Evolutionary conservation across 257 asterid species (phyloP), one percentile per base, ranked within the genome.

Genomic region (Leonotis leonurus): DNA sequence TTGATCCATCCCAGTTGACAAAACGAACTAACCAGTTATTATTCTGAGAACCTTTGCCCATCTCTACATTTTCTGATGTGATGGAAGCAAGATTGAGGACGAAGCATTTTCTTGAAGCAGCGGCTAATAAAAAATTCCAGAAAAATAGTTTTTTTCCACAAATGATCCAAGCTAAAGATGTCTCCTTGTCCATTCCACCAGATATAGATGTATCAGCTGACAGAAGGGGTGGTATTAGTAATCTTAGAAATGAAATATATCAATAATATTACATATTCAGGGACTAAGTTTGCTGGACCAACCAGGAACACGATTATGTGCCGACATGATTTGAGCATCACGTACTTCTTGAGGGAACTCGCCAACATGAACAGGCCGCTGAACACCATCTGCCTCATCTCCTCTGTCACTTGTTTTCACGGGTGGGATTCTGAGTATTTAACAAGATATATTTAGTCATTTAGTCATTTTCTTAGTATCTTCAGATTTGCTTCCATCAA

Each of bases 281-380:
- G 21, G 18, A 13, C 14, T 26, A 35, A 17, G 45, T 43, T 73
- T 60, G 41, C 39, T 9, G 41, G 51, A 84, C 95, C 39, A 70
- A 88, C 98, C 96, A 74, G 82, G 79, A 75, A 62, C 76, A 48
- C 50, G 83, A 36, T 78, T 85, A 70, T 75, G 83, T 27, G 65
- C 63, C 37, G 75, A 69, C 75, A 77, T 44, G 16, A 73, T 76
- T 51, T 81, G 96, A 12, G 85, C 90, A 72, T 88, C 92, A 59
- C 96, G 96, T 67, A 83, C 85, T 59, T 64, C 85, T 78, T 82
- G 85, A 52, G 98, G 98, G 71, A 88, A 86, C 71, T 88, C 98
- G 78, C 93, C 95, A 56, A 88, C 85, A 80, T 71, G 86, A 20
- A 86, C 90, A 61, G 98, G 98, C 68, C n/a, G n/a, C n/a, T 67